Conservation (phyloP, 331 rosid species). For the Telfairia occidentalis region DNA sequence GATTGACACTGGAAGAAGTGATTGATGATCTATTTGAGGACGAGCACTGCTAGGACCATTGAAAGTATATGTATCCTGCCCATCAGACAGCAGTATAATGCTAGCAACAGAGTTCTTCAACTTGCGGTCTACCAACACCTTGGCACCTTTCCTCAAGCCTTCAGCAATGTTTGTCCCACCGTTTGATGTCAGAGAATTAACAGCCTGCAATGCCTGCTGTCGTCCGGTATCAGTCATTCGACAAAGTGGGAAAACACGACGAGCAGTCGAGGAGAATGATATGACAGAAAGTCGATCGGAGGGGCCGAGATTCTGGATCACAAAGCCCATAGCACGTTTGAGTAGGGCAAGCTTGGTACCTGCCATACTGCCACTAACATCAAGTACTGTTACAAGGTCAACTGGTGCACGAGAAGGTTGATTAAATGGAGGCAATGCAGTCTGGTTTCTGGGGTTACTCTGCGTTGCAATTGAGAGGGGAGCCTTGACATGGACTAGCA, state of each 20-base stretch:
- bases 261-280: constrained; percentile 14
- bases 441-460: constrained; percentile 4
- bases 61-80: constrained; percentile 13
- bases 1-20: constrained; percentile 8
- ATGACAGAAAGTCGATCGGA: constrained; percentile 13
- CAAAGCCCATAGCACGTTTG: constrained; percentile 20
- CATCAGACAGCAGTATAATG: constrained; percentile 16
- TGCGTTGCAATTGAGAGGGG: constrained; percentile 19
- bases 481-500: constrained; percentile 36
- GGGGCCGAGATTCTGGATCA: constrained; percentile 15
- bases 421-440: background rate
- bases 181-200: constrained; percentile 10
- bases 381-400: constrained; percentile 15
- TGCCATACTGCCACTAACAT: constrained; percentile 20
- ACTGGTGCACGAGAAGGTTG: constrained; percentile 13
- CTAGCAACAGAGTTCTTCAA: constrained; percentile 16
- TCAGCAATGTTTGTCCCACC: constrained; percentile 22
- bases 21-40: background rate
- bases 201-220: constrained; percentile 17
- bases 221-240: constrained; percentile 14
- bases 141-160: constrained; percentile 17
- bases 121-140: constrained; percentile 16
- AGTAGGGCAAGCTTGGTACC: constrained; percentile 17
- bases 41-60: background rate
- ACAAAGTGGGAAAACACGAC: constrained; percentile 15